phyloP scores from a whole-genome alignment of 768 basidiomycete genomes.

The Lyophyllum decastes region DNA sequence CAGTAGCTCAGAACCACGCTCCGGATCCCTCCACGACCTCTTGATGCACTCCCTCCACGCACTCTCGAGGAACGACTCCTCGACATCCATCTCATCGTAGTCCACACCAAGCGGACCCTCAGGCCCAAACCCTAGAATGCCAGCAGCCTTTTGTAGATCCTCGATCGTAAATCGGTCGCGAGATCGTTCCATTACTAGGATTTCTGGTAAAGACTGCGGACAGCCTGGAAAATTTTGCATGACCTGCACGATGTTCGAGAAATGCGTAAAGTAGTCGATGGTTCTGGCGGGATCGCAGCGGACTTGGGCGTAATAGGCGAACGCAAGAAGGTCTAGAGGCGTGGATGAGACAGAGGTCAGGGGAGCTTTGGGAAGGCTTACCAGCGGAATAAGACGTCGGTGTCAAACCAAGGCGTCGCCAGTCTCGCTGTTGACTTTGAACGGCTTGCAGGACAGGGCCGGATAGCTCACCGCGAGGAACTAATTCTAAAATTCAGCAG shows the following conservation, averaged over 20 bases:
- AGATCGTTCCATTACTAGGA: constrained; percentile 61
- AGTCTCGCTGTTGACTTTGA: constrained; percentile 38
- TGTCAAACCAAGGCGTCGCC: constrained; percentile 64
- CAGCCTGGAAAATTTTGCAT: constrained; percentile 50
- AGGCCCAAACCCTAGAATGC: constrained; percentile 65
- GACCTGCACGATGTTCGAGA: constrained; percentile 51
- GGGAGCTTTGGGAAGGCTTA: constrained; percentile 24
- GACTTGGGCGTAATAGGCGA: constrained; percentile 79
- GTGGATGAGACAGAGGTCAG: constrained; percentile 1
- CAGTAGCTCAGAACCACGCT: constrained; percentile 46
- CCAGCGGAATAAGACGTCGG: constrained; percentile 65
- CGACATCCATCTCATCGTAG: constrained; percentile 62
- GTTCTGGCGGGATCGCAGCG: constrained; percentile 76
- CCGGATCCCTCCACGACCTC: constrained; percentile 55
- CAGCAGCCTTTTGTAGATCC: constrained; percentile 51
- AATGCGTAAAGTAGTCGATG: constrained; percentile 59
- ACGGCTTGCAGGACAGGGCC: constrained; percentile 38
- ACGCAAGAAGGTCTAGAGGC: constrained; percentile 66
- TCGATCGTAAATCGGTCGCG: constrained; percentile 63
- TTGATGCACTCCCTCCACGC: constrained; percentile 69
- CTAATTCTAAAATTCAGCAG: constrained; percentile 27
- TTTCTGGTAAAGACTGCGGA: constrained; percentile 51
- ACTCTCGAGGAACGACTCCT: constrained; percentile 66
- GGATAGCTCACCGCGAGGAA: constrained; percentile 54
- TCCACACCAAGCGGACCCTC: constrained; percentile 62